Percentiles rank a stretch among this genome's conserved stretches.
Evolutionary conservation across 768 basidiomycete species (phyloP).

Genomic region (Hypholoma sublateritium): DNA sequence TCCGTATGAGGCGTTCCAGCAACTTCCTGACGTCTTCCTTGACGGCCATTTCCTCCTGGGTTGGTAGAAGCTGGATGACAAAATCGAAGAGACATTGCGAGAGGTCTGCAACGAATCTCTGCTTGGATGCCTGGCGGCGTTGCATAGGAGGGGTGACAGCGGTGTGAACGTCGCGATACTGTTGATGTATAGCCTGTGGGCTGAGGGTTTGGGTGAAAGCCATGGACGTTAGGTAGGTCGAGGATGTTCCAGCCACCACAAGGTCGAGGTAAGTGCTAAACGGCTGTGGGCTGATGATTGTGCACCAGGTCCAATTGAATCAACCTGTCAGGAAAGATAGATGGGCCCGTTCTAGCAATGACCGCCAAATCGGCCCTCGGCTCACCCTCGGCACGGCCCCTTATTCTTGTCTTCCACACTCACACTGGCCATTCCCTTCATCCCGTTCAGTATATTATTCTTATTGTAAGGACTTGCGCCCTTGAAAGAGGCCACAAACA

Average conservation of each 20-base stretch:
- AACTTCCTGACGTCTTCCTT: constrained; percentile 96
- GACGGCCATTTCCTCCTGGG: constrained; percentile 84
- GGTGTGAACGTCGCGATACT: constrained; percentile 33
- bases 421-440: background rate
- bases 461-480: background rate
- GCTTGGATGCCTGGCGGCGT: constrained; percentile 45
- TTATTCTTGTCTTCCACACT: constrained; percentile 1
- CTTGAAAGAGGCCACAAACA: too few relatives aligned
- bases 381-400: constrained; percentile 15
- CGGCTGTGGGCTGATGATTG: constrained; percentile 21
- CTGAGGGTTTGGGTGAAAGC: constrained; percentile 42
- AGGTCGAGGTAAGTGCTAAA: constrained; percentile 13
- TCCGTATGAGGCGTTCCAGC: constrained; percentile 92
- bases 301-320: constrained; percentile 26
- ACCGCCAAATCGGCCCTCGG: constrained; percentile 24
- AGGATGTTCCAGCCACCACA: constrained; percentile 23
- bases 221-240: constrained; percentile 25
- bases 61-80: constrained; percentile 89
- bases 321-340: constrained; percentile 29
- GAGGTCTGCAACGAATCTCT: constrained; percentile 75
- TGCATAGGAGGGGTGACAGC: constrained; percentile 29
- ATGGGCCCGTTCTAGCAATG: constrained; percentile 25
- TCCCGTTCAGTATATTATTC: background rate
- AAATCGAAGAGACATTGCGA: constrained; percentile 93
- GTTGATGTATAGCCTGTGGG: constrained; percentile 33